Evolutionary conservation across 306 rosid genomes (phyloP).

Genomic region (Lotus japonicus): DNA sequence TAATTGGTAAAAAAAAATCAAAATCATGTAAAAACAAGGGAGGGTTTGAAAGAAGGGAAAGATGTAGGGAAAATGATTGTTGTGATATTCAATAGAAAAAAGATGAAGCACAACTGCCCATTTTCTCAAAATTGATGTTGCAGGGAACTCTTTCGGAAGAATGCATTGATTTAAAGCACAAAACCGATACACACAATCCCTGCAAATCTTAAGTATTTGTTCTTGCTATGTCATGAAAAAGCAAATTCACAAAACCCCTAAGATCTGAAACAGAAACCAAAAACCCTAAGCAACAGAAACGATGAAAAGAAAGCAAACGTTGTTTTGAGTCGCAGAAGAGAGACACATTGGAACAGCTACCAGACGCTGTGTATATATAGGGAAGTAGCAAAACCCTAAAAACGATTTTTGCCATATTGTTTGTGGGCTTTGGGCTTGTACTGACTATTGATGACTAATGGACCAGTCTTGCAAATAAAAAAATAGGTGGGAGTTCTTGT

Average conservation of each 20-base stretch:
- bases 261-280: background rate
- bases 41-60: background rate
- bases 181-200: conserved; percentile 87
- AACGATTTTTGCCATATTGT: no score
- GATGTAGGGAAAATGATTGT: conserved; percentile 72
- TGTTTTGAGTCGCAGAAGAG: background rate
- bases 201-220: background rate
- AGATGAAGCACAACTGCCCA: conserved; percentile 77
- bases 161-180: conserved; percentile 42
- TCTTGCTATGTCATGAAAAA: background rate
- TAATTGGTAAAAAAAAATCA: no score
- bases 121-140: conserved; percentile 41
- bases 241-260: background rate
- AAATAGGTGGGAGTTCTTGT: no score
- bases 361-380: background rate
- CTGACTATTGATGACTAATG: no score
- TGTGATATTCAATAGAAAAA: conserved; percentile 27
- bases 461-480: no score
- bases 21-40: background rate
- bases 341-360: no score
- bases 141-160: conserved; percentile 76
- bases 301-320: no score
- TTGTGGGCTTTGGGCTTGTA: background rate
- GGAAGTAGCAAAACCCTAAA: background rate
- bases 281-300: no score